Evolutionary conservation across 2,329 filamentous ascomycete species (phyloP), one percentile per base, ranked within the genome.

Genomic region (Decorospora gaudefroyi): DNA sequence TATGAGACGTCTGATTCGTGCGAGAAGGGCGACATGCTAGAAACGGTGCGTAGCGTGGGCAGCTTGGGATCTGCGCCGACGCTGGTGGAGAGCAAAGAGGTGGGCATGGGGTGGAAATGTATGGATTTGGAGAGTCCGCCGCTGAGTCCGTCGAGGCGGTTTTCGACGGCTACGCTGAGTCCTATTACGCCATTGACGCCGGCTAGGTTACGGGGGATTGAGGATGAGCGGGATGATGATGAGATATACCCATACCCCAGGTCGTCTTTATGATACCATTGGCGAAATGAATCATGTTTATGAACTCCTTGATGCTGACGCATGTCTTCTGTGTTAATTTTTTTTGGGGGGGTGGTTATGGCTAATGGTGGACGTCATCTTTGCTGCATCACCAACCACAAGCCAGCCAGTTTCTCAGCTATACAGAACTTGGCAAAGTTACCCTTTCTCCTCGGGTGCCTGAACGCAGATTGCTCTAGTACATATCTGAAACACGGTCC

Each of bases 11-110:
- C 63, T 15, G 47, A 55, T 26, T 45, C 52, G 19, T 63, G 60
- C 36, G 67, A 70, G 55, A 70, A 68, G 54, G 64, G 62, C 37
- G 57, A 66, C 46, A 45, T 51, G 29, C 36, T 64, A 51, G 65
- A 66, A 25, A 68, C 63, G 5, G 62, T 70, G 19, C 49, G 59
- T 11, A 68, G 62, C 39, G 53, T 68, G 11, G 65, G 63, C 10
- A 67, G 63, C 26, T 29, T 67, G 22, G 63, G 61, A 7, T 63
- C 60, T 21, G 62, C 62, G 19, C 65, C 67, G 3, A 70, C 67
- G 8, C 51, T 70, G 11, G 55, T 67, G 18, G 64, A 65, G 25
- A 59, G 46, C 6, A 61, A 50, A 26, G 55, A 64, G 12, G n/a
- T 51, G 26, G 53, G 53, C 6, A 34, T 32, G 6, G 23, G 39